phyloP scores from a whole-genome alignment of 805 yeast genomes.

The Yamadazyma phyllophila region DNA sequence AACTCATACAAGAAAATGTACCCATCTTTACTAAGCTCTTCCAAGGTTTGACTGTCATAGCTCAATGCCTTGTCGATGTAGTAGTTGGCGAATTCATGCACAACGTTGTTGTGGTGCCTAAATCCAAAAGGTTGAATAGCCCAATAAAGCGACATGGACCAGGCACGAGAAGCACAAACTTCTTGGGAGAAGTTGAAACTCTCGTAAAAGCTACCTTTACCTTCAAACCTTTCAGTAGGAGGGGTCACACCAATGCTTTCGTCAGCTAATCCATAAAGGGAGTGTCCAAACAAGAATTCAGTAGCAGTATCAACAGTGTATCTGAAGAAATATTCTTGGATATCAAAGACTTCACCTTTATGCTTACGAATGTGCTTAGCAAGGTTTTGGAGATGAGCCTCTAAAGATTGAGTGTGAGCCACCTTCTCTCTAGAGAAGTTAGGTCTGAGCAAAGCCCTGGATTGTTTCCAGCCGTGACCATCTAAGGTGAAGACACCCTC shows the following conservation, averaged over 20 bases:
- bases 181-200: conserved; percentile 34
- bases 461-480: conserved; percentile 35
- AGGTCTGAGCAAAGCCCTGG: conserved; percentile 35
- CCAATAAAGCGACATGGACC: conserved; percentile 27
- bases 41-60: conserved; percentile 27
- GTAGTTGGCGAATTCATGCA: conserved; percentile 30
- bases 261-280: conserved; percentile 27
- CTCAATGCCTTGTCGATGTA: conserved; percentile 32
- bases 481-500: conserved; percentile 37
- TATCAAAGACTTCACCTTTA: conserved; percentile 26
- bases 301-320: conserved; percentile 38
- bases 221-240: conserved; percentile 20
- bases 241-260: conserved; percentile 24
- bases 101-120: conserved; percentile 26
- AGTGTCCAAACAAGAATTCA: conserved; percentile 39
- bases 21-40: conserved; percentile 26
- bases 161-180: conserved; percentile 31
- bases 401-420: conserved; percentile 29
- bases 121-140: conserved; percentile 27
- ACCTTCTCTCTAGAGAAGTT: conserved; percentile 34
- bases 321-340: conserved; percentile 29
- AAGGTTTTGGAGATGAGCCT: conserved; percentile 24
- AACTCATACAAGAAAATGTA: conserved; percentile 41
- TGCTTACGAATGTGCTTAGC: conserved; percentile 21
- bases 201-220: conserved; percentile 17